phyloP scores from a whole-genome alignment of 2,329 filamentous ascomycete species.

The Exophiala sp. region DNA sequence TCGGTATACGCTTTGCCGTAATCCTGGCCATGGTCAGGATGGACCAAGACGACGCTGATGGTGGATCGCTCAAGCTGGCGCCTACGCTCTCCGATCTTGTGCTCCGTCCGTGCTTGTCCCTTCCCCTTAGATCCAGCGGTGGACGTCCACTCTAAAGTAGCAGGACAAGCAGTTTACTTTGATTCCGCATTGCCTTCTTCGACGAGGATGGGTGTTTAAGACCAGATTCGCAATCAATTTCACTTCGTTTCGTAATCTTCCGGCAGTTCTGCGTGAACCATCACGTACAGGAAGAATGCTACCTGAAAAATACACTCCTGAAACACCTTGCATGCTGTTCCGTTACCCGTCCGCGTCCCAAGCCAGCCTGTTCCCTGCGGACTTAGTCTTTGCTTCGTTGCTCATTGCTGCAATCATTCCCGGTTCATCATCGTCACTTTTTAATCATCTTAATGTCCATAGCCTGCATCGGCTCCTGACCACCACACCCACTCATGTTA shows the following conservation, averaged over 20 bases:
- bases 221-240: background rate
- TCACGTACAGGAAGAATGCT: background rate
- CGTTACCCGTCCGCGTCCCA: background rate
- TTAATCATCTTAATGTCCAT: background rate
- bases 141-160: too few relatives aligned
- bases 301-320: background rate
- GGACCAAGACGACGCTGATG: too few relatives aligned
- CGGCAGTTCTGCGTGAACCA: background rate
- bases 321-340: background rate
- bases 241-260: background rate
- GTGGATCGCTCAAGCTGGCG: too few relatives aligned
- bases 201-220: too few relatives aligned
- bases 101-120: too few relatives aligned
- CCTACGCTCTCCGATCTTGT: too few relatives aligned
- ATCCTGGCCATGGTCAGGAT: too few relatives aligned
- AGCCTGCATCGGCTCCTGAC: background rate
- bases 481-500: background rate
- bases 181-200: too few relatives aligned
- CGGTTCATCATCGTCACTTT: background rate
- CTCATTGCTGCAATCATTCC: background rate
- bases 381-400: background rate
- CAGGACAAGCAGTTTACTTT: too few relatives aligned
- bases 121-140: too few relatives aligned
- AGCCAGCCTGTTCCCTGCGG: background rate
- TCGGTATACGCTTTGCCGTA: too few relatives aligned